Evolutionary conservation across 371 early-diverging fungal species (phyloP), one percentile per base, ranked within the genome.

Genomic region (Entomophthora muscae): DNA sequence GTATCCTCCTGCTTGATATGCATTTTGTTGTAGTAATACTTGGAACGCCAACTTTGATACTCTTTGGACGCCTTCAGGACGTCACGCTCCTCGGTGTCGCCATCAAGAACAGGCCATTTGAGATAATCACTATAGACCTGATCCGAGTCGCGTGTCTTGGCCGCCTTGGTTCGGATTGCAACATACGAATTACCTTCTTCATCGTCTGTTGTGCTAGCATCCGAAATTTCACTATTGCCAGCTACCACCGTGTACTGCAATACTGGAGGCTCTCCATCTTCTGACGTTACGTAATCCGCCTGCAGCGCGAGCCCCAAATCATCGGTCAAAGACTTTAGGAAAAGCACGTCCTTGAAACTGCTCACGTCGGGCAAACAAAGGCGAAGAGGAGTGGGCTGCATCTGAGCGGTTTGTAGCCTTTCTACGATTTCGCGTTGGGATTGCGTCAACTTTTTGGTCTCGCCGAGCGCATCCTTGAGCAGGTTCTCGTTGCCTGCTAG

Each of bases 1-100:
- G 65, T 24, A 32, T 78, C 66, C 57, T 77, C 72, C 24, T 68
- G 71, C 52, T 82, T 77, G 29, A 90, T 77, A 52, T 80, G 71
- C 71, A 88, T 77, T 74, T 90, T 89, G 52, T 27, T 55, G 22
- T 12, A 23, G 56, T 24, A 24, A 10, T 22, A 24, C 56, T 24
- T 55, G 56, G 56, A 55, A 7, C 56, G 22, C 56, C 42, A 42
- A 5, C 17, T 42, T 42, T 42, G 42, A 17, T 10, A 42, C 42
- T 42, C 42, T 5, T 10, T 10, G 42, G 42, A 42, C 17, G 42
- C 42, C 17, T 42, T 42, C 42, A 5, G 5, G 42, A 42, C 17
- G 17, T 42, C 42, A 5, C 17, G 5, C 42, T 42, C 42, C 42
- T 42, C 42, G 42, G 42, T 17, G 42, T 17, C 42, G 10, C 5